Conservation (phyloP, 139 green algal species). For the Desmodesmus armatus region DNA sequence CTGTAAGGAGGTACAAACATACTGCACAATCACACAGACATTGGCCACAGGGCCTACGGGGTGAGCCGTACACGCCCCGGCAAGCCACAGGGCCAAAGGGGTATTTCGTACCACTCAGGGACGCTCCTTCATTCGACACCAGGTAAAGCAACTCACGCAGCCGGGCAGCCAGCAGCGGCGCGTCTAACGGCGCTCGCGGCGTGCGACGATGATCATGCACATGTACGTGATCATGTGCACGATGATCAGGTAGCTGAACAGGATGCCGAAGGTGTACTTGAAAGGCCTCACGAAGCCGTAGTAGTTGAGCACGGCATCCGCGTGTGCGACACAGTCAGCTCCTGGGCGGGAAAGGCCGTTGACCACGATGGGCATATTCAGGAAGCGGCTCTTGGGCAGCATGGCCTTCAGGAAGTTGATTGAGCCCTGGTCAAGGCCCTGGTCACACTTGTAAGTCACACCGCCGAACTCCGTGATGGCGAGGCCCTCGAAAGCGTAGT, state of each 20-base stretch:
- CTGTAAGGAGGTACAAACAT: too few relatives aligned
- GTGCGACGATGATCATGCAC: constrained; percentile 40
- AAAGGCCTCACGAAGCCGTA: constrained; percentile 40
- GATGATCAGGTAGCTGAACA: constrained; percentile 27
- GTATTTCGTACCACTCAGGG: too few relatives aligned
- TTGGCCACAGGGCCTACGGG: too few relatives aligned
- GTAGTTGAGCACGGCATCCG: constrained; percentile 37
- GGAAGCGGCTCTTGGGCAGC: constrained; percentile 31
- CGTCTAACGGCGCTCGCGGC: constrained; percentile 32
- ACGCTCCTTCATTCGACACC: too few relatives aligned
- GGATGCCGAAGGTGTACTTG: constrained; percentile 28
- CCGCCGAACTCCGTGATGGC: constrained; percentile 46
- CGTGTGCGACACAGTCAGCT: constrained; percentile 39
- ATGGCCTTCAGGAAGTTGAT: constrained; percentile 29
- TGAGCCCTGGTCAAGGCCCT: constrained; percentile 28
- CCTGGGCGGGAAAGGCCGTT: constrained; percentile 28
- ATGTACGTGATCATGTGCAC: constrained; percentile 34
- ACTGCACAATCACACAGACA: too few relatives aligned
- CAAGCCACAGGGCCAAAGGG: too few relatives aligned
- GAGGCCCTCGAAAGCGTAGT: constrained; percentile 55
- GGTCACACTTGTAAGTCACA: constrained; percentile 42
- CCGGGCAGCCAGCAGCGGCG: neutral
- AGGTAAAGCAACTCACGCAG: neutral
- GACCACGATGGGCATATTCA: constrained; percentile 22
- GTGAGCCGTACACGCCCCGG: too few relatives aligned